Evolutionary conservation across 2,329 filamentous ascomycete species (phyloP).

Genomic region (Aureobasidium pullulans): DNA sequence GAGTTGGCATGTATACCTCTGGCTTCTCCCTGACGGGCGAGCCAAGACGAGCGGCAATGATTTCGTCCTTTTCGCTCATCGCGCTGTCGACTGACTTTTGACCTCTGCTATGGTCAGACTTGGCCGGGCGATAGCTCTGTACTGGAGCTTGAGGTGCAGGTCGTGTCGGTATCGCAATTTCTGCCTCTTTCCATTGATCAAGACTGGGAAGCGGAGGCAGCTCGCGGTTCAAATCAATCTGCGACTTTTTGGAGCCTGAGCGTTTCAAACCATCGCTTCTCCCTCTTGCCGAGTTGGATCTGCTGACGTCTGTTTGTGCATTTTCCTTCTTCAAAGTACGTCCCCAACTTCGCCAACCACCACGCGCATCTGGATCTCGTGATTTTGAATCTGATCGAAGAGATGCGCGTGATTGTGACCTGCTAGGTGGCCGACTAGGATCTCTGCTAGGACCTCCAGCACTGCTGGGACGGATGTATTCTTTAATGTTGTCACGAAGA

Average conservation of each 20-base stretch:
- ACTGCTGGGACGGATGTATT: slow-evolving; percentile 34
- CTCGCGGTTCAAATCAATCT: slow-evolving; percentile 39
- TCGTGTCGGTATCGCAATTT: slow-evolving; percentile 8
- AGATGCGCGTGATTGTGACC: neutral
- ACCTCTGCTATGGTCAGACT: neutral
- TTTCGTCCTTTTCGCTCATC: slow-evolving; percentile 16
- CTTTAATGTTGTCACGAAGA: slow-evolving; percentile 32
- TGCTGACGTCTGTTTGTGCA: slow-evolving; percentile 1
- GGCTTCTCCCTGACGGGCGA: slow-evolving; percentile 19
- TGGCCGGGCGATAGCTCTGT: neutral
- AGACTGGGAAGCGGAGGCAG: slow-evolving; percentile 41
- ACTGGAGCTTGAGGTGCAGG: neutral
- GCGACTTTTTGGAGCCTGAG: neutral
- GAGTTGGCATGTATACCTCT: slow-evolving; percentile 16
- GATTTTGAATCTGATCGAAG: neutral
- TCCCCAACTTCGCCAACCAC: slow-evolving; percentile 11
- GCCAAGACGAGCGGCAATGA: slow-evolving; percentile 19
- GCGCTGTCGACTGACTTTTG: slow-evolving; percentile 5
- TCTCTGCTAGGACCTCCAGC: slow-evolving; percentile 9
- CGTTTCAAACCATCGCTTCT: neutral
- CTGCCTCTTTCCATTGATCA: slow-evolving; percentile 31
- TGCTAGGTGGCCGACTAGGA: neutral
- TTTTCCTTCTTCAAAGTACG: slow-evolving; percentile 2
- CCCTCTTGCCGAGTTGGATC: slow-evolving; percentile 9
- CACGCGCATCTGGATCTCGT: neutral